Evolutionary conservation across 2,329 filamentous ascomycete species (phyloP), one percentile per base, ranked within the genome.

Genomic region (Mycosphaerelloides madeirae): DNA sequence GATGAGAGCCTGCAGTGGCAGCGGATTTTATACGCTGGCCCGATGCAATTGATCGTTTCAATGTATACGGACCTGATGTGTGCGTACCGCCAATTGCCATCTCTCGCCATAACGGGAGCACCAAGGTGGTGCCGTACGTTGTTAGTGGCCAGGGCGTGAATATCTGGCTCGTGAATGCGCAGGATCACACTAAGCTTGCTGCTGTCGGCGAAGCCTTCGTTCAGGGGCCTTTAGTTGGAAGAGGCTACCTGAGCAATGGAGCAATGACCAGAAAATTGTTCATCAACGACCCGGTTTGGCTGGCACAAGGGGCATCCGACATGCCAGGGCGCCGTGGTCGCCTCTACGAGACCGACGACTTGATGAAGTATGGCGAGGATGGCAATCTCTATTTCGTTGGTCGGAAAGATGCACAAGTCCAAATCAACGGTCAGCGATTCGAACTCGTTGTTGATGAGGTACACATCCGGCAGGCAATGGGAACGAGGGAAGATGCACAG

Each of bases 361-460:
- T 82, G 0, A 78, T 76, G 0, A 68, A 68, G 15, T 78, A 81
- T 43, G 69, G 76, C 31, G 58, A 64, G 11, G 74, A 80, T 36
- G 75, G 75, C 1, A 60, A 59, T 15, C 71, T 82, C 29, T 63
- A 72, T 11, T 82, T 78, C 47, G 68, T 82, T 31, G 80, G 80
- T 12, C 72, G 86, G 16, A 72, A 81, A 18, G 87, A 91, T 55
- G 82, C 83, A 44, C 85, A 90, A 63, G 73, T 91, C 39, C 93
- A 91, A 61, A 72, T 94, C 11, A 78, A 85, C 28, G 87, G 87
- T 0, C 84, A 89, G 53, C 72, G 85, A 34, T 80, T 94, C 20
- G 86, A 93, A 58, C 74, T 88, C 11, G 76, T 78, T 1, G 87
- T 91, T 57, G 82, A 94, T 37, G 83, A 81, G 46, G 75, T 75